These are phyloP conservation scores for Phyllosticta citriasiana DNA, from an alignment of 2,329 filamentous ascomycete species.

Conservation along the genomic window DNA sequence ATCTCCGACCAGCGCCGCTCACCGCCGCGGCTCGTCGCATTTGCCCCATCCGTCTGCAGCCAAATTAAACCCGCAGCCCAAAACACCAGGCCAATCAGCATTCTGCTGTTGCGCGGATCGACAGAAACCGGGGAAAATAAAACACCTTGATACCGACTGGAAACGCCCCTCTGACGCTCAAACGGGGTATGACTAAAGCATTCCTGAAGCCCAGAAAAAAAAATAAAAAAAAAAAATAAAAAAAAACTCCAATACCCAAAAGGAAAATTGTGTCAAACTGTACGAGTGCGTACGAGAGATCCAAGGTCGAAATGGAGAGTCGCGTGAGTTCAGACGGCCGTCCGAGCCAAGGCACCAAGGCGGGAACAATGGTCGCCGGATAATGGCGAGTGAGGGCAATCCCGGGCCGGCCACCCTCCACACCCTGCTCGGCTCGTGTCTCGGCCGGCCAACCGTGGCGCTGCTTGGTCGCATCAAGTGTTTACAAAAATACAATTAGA, in stretches of 20 bases:
- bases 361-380: not conserved
- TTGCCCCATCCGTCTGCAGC: not conserved
- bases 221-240: no score
- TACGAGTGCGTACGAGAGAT: not conserved
- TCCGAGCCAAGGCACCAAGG: not conserved
- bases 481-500: not conserved
- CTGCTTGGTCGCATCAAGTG: not conserved
- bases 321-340: not conserved
- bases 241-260: not conserved
- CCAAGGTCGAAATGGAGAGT: not conserved
- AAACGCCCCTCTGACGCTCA: not conserved
- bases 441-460: not conserved
- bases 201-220: not conserved
- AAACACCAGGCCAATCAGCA: not conserved
- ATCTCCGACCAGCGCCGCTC: not conserved
- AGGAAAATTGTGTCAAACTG: not conserved
- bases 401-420: not conserved
- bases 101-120: not conserved
- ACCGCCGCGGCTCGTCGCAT: not conserved
- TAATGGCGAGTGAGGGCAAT: not conserved
- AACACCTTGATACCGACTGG: not conserved
- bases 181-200: not conserved
- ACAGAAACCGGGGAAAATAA: not conserved
- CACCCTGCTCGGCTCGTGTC: not conserved
- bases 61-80: not conserved